phyloP scores from a whole-genome alignment of 2,329 filamentous ascomycete species.

The Microcyclospora pomicola region DNA sequence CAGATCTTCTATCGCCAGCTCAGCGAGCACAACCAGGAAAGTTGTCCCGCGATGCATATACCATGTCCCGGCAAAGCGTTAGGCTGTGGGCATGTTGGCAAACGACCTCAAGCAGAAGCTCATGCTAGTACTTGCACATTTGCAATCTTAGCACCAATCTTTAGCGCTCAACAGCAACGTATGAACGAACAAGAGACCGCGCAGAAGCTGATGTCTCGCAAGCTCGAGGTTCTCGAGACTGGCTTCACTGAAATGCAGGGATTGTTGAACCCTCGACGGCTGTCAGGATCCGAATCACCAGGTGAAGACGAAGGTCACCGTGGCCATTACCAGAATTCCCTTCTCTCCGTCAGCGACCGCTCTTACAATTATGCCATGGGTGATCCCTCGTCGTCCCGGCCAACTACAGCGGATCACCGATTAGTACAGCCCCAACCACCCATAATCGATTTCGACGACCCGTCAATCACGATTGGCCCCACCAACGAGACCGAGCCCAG shows the following conservation, averaged over 20 bases:
- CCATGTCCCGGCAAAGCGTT: constrained; percentile 31
- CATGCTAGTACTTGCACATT: constrained; percentile 32
- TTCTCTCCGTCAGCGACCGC: neutral
- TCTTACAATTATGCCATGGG: neutral
- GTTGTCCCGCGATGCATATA: constrained; percentile 29
- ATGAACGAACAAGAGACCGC: constrained; percentile 31
- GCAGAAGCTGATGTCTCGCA: constrained; percentile 29
- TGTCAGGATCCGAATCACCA: neutral
- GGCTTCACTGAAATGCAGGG: constrained; percentile 30
- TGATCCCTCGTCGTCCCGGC: neutral
- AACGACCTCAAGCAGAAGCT: constrained; percentile 25
- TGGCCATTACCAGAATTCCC: neutral
- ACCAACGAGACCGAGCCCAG: constrained; percentile 8
- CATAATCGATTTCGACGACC: constrained; percentile 14
- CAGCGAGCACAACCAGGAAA: constrained; percentile 26
- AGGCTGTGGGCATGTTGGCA: constrained; percentile 29
- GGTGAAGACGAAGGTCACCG: neutral
- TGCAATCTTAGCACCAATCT: constrained; percentile 32
- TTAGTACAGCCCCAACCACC: no score
- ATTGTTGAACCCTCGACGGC: constrained; percentile 19
- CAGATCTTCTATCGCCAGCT: constrained; percentile 29
- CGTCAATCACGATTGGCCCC: constrained; percentile 7
- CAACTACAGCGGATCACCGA: constrained; percentile 1
- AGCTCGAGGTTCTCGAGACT: constrained; percentile 31
- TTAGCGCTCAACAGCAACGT: constrained; percentile 29